phyloP scores from a whole-genome alignment of 345 rosid species.

The Psidium guajava region DNA sequence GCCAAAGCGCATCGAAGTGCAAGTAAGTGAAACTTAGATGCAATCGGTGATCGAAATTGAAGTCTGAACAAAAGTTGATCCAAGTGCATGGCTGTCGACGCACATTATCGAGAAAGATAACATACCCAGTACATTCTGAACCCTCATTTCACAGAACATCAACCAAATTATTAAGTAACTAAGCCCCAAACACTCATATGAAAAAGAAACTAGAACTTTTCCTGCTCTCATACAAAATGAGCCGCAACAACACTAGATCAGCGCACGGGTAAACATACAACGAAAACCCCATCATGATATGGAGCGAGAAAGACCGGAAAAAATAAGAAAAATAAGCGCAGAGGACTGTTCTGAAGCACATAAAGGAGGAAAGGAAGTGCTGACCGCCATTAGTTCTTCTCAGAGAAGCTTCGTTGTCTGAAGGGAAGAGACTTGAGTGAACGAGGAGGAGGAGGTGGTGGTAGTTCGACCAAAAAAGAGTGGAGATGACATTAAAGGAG shows the following conservation, averaged over 20 bases:
- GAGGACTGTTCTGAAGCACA: not conserved
- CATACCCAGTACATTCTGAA: not conserved
- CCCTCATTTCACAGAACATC: not conserved
- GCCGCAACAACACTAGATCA: not conserved
- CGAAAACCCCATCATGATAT: not conserved
- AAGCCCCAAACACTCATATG: not conserved
- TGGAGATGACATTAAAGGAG: not conserved
- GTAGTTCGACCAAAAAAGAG: not conserved
- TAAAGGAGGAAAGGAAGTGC: not conserved
- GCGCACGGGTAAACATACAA: not conserved
- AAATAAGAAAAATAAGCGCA: fast-evolving
- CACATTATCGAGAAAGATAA: not conserved
- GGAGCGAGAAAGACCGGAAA: not conserved
- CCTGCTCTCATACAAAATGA: not conserved
- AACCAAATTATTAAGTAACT: not conserved
- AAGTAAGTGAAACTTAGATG: not conserved
- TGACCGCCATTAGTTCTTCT: not conserved
- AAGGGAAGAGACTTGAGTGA: not conserved
- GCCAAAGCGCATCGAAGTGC: not conserved
- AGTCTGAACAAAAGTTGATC: not conserved
- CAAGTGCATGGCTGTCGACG: not conserved
- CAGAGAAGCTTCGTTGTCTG: not conserved
- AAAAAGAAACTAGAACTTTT: not conserved
- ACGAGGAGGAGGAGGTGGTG: not conserved
- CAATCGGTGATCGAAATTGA: not conserved